Evolutionary conservation across 768 basidiomycete genomes (phyloP), one percentile per base, ranked within the genome.

Genomic region (Kwoniella dendrophila): DNA sequence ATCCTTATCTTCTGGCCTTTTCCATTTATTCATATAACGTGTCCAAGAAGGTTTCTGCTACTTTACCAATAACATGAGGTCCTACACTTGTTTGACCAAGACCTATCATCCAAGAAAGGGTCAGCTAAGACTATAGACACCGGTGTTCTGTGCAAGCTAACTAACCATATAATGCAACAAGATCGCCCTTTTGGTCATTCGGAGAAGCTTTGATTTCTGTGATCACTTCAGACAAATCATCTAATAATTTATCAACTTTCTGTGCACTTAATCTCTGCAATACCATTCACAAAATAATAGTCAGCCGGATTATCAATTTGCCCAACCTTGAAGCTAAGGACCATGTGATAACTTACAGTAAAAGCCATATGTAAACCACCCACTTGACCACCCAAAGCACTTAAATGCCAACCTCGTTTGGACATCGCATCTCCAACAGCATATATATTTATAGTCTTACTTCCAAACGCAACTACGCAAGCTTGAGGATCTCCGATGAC

Each of bases 341-440:
- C 20, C 6, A 49, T 18, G 29, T 24, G 27, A 34, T 20, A 6
- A 69, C 89, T 70, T 71, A 95, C 92, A 70, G 95, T 99, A 80
- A 88, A 89, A 34, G 93, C 93, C 67, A 98, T 90, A 79, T 99
- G 96, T 43, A 97, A 83, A 8, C 88, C 92, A 5, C 50, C 67
- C 11, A 89, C 82, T 1, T 93, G 92, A 10, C 85, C 82, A 43
- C 82, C 84, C 59, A 99, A 77, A 14, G 87, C 93, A 72, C 92
- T 97, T 66, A 99, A 73, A 80, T 95, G 90, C 92, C 94, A 97
- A 2, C 94, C 96, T 40, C 83, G 82, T 75, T 86, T 85, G 27
- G 84, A 80, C 92, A 97, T 94, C 61, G 81, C 82, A 80, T 96
- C 95, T 0, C 95, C 95, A 0, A 99, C 88, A 70, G 90, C 90